Evolutionary conservation across 2,329 filamentous ascomycete species (phyloP), one percentile per base, ranked within the genome.

Genomic region (Simplicillium aogashimaense): DNA sequence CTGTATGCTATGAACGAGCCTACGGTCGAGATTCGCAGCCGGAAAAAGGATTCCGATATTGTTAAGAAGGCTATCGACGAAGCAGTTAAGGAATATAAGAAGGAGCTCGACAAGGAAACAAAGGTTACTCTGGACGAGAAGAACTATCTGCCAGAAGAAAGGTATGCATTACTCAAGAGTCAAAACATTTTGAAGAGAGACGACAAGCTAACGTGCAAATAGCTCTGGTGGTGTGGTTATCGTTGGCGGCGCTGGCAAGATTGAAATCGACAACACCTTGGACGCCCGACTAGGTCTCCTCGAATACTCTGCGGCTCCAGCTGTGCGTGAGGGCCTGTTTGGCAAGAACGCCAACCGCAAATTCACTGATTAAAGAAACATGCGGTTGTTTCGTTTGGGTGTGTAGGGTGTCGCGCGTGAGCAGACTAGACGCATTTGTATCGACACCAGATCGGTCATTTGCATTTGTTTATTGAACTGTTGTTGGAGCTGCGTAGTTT

Each of bases 231-330:
- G 92, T 53, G 73, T 94, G 43, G 61, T 76, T 43, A 79, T 98
- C 49, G 66, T 94, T 41, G 87, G 89, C 48, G 82, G 84, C 50
- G 74, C 73, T 49, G 92, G 92, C 60, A 95, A 90, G 74, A 97
- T 98, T 60, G 88, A 95, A 55, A 90, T 98, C 64, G 89, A 95
- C 76, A 97, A 98, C 72, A 97, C 92, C 41, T 85, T 97, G 52
- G 92, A 97, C 60, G 85, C 94, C 59, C 81, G 92, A 50, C 72
- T 98, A 63, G 77, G 76, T 55, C 72, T 97, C 45, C 78, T 97
- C 49, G 83, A 95, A 66, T 81, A 82, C 42, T 84, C 85, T 50
- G 85, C 86, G 38, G 76, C 95, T 43, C 92, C 92, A 12, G 80
- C 80, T 35, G 81, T 98, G 55, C 78, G 92, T 56, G 77, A 84